Evolutionary conservation across 495 filamentous ascomycete species (phyloP), one percentile per base, ranked within the genome.

Genomic region (Aspergillus olivimuriae): DNA sequence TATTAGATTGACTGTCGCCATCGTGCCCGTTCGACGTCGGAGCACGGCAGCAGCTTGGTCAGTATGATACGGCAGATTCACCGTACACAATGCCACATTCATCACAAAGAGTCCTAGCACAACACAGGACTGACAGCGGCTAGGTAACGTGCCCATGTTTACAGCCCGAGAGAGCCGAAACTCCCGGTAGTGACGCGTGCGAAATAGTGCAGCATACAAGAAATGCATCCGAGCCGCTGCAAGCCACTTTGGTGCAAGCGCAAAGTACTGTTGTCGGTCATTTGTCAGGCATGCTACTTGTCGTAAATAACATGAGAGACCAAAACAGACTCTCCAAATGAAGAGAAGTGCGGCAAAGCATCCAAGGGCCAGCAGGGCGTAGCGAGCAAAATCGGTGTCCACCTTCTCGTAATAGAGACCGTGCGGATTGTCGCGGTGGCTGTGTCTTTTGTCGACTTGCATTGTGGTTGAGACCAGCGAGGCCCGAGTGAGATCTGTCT

Each of bases 71-170:
- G 41, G 41, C 1, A 65, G 74, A 5, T 80, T 63, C 16, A 75
- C 58, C 4, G 61, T 54, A 3, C 81, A 83, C 54, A 85, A 88
- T 8, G 75, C 72, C 33, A 88, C 55, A 49, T 91, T 91, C 48
- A 69, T 77, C 12, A 68, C 67, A 12, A 87, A 58, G 61, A 88
- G 88, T 19, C 62, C 60, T 9, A 75, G 8, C 28, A 94, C 63
- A 43, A 92, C 74, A 14, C 84, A 51, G 4, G 81, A 75, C 48
- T 94, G 85, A 48, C 88, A 77, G 17, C 88, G 67, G 6, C 83
- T 81, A 2, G 87, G 87, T 6, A 94, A 63, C 0, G 86, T 90
- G 22, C 87, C 87, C 36, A 89, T 77, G 54, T 83, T 86, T 56
- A 91, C 54, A 15, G 83, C 84, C 9, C 68, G 66, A 30, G 80